Evolutionary conservation across 163 green algal genomes (phyloP), one percentile per base, ranked within the genome.

Genomic region (Volvox carteri): DNA sequence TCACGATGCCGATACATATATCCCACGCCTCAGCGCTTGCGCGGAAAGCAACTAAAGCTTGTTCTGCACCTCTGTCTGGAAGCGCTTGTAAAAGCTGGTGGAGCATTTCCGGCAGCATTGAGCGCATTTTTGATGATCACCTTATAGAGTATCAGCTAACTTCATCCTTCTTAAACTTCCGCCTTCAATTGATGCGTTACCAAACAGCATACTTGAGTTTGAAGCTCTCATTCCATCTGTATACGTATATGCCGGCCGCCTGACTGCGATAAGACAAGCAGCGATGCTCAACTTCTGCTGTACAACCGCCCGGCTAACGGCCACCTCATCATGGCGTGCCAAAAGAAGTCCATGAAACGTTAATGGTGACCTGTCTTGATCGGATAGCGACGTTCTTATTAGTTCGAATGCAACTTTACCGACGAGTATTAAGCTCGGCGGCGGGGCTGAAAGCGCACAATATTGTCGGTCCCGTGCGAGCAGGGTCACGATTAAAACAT

Each of bases 391-490:
- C n/a, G n/a, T n/a, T n/a, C n/a, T n/a, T n/a, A n/a, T n/a, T n/a
- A n/a, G n/a, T n/a, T n/a, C 6, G 12, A 76, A 78, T 78, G 74
- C 74, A 68, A 28, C 46, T 83, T 67, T 46, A 83, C 11, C 74
- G 25, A 33, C 74, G 41, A 19, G 74, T 67, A 2, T 44, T 48
- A 28, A 68, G 46, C 44, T 65, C 46, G 48, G 74, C 74, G 74
- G 48, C 46, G 48, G n/a, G 78, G 39, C 56, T 65, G 54, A 30
- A 65, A 65, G 7, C 5, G 28, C 54, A 65, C 28, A 65, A 19
- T 30, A 65, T 65, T 65, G 25, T 65, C 54, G 28, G 28, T 65
- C 65, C 18, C 48, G 14, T 14, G 12, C 48, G 48, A 58, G 30
- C 19, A 67, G 5, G 30, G 9, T 67, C 14, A 23, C 56, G 30